Conservation (phyloP, 345 rosid species). For the Euclidium syriacum region DNA sequence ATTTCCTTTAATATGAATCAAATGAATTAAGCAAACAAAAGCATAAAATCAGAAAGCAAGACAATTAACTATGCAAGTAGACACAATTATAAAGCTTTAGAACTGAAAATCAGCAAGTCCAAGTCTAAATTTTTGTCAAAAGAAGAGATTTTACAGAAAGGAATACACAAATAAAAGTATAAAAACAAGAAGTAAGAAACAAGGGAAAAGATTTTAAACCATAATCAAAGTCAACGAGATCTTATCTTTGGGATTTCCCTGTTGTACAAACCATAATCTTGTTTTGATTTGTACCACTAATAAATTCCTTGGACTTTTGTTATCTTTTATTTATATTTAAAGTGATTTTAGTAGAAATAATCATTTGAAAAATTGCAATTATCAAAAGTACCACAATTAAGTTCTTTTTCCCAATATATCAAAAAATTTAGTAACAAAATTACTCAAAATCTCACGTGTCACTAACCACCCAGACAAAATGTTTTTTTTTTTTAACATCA, state of each 20-base stretch:
- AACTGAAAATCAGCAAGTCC: background rate
- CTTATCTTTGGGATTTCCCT: background rate
- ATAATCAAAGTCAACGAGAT: background rate
- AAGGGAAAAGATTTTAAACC: background rate
- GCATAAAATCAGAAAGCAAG: background rate
- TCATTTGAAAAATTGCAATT: too few species aligned
- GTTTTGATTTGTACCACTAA: background rate
- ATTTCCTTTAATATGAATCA: background rate
- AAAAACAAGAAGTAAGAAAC: constrained; percentile 4
- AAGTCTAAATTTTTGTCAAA: background rate
- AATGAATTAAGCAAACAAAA: background rate
- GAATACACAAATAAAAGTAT: too few species aligned
- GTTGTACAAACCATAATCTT: background rate
- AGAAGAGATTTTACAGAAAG: too few species aligned
- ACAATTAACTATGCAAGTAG: background rate
- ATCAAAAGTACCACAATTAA: too few species aligned
- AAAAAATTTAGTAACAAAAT: too few species aligned
- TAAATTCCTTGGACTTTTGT: background rate
- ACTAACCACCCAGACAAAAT: too few species aligned
- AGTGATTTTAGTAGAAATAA: background rate
- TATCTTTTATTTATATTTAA: background rate
- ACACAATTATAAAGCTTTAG: background rate
- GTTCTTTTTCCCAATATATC: too few species aligned
- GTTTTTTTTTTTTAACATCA: too few species aligned
- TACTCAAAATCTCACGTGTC: too few species aligned